phyloP scores from a whole-genome alignment of 768 basidiomycete species.

The Cubamyces sp. region DNA sequence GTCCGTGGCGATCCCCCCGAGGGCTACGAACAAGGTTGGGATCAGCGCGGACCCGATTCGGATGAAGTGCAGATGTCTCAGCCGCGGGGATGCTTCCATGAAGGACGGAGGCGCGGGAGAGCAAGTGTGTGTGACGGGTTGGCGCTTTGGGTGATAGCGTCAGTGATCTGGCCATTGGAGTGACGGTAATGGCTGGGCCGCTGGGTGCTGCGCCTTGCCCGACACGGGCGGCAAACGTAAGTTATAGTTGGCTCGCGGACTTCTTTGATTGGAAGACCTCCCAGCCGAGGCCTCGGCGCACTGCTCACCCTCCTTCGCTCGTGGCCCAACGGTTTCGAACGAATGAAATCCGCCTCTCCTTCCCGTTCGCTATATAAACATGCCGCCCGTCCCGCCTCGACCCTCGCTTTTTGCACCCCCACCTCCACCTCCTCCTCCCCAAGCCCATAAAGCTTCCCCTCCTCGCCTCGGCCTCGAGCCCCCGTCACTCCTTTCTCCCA shows the following conservation, averaged over 20 bases:
- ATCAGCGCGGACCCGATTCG: background rate
- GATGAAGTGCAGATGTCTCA: background rate
- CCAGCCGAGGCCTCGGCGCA: conserved; percentile 20
- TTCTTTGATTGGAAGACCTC: conserved; percentile 19
- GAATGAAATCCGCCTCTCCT: conserved; percentile 1
- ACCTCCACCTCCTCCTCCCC: background rate
- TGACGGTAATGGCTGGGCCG: background rate
- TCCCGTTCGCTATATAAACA: conserved; percentile 7
- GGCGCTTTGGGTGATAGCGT: background rate
- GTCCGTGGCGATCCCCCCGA: background rate
- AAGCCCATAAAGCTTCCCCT: conserved; percentile 3
- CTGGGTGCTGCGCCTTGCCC: background rate
- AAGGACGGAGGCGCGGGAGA: background rate
- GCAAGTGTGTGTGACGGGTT: background rate
- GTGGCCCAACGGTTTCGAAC: conserved; percentile 8
- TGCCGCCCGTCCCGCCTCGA: background rate
- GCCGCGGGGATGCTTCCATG: background rate
- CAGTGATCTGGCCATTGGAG: too few relatives aligned
- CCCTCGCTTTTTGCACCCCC: conserved; percentile 14
- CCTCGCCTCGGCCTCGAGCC: conserved; percentile 12
- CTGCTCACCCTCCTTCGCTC: background rate
- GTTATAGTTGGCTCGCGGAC: conserved; percentile 13
- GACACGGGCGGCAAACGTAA: conserved; percentile 14
- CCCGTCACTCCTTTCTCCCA: conserved; percentile 17
- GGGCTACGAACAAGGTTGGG: background rate